Conservation (phyloP, 768 basidiomycete genomes). For the Epithele typhae region DNA sequence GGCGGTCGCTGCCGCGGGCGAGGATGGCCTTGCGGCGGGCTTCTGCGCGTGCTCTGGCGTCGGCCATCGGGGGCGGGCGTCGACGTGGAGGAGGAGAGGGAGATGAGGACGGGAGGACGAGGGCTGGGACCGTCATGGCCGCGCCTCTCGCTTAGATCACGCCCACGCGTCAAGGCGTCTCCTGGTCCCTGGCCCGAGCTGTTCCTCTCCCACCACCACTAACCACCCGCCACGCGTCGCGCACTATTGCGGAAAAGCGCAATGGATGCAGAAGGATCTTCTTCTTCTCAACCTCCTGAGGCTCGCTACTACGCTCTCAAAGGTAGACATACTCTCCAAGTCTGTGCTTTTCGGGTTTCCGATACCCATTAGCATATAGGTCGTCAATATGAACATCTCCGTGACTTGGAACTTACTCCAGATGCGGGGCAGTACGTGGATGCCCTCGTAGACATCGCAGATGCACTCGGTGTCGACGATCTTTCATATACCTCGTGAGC, state of each 20-base stretch:
- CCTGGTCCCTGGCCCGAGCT: background rate
- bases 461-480: constrained; percentile 13
- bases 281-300: too few relatives aligned
- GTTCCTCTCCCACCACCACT: too few relatives aligned
- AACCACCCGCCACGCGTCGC: background rate
- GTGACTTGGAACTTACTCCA: background rate
- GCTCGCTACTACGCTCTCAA: too few relatives aligned
- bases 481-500: constrained; percentile 12
- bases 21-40: constrained; percentile 77
- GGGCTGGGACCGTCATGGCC: background rate
- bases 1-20: constrained; percentile 63
- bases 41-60: constrained; percentile 55
- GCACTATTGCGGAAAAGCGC: background rate
- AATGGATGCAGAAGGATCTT: too few relatives aligned
- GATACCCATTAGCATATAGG: background rate
- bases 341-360: too few relatives aligned
- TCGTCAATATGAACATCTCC: background rate
- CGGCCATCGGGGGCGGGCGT: constrained; percentile 7
- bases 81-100: background rate
- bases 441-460: constrained; percentile 9
- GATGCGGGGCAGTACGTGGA: background rate
- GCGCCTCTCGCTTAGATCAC: constrained; percentile 14
- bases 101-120: constrained; percentile 11
- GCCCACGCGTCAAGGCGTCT: constrained; percentile 10
- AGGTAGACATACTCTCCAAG: too few relatives aligned